phyloP scores from a whole-genome alignment of 768 basidiomycete species.

The Tulasnella sp. region DNA sequence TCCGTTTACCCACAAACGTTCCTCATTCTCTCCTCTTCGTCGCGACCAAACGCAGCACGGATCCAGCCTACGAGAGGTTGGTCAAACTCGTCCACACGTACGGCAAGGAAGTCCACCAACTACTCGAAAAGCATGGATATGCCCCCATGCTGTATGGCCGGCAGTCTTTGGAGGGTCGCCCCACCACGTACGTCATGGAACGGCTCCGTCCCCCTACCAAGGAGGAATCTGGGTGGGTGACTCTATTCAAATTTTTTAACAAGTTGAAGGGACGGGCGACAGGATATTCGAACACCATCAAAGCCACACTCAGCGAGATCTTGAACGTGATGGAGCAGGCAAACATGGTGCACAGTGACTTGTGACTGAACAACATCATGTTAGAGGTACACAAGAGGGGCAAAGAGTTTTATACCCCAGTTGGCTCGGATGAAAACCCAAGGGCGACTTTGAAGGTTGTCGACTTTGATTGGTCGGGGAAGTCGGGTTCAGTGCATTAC shows the following conservation, averaged over 20 bases:
- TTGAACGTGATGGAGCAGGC: neutral
- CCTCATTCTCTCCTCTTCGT: neutral
- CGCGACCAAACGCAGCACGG: neutral
- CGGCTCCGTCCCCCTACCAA: neutral
- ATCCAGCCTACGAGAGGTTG: neutral
- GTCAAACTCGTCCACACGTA: conserved; percentile 26
- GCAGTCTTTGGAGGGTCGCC: conserved; percentile 8
- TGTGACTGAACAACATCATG: conserved; percentile 18
- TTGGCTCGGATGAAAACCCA: neutral
- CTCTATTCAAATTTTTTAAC: neutral
- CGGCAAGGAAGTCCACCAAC: conserved; percentile 18
- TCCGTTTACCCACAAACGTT: neutral
- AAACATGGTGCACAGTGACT: conserved; percentile 10
- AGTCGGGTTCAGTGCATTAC: conserved; percentile 7
- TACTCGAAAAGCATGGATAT: conserved; percentile 13
- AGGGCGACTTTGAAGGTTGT: conserved; percentile 9
- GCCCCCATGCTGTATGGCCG: conserved; percentile 21
- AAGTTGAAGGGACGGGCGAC: neutral
- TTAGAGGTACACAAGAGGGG: neutral
- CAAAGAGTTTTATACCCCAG: neutral
- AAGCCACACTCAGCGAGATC: neutral
- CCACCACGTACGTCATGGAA: conserved; percentile 26
- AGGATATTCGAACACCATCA: neutral
- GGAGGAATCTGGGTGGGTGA: neutral
- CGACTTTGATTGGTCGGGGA: conserved; percentile 23